A percentile compares a stretch with the other conserved stretches of the same genome.
phyloP scores from a whole-genome alignment of 148 eudicot genomes.

The Rhododendron williamsianum region DNA sequence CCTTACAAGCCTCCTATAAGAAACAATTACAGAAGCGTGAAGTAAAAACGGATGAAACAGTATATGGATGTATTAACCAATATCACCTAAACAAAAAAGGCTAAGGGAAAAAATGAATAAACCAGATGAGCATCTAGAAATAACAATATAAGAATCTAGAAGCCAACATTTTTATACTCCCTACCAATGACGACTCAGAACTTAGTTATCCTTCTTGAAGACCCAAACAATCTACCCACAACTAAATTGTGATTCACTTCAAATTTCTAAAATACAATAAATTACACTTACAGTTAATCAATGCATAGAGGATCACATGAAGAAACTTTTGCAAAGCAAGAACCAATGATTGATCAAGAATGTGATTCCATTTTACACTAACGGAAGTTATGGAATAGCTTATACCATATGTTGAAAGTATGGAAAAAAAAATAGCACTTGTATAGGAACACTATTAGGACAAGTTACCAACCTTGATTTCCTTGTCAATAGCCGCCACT shows the following conservation, averaged over 20 bases:
- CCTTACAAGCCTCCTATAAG: constrained; percentile 42
- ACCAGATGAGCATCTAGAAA: not conserved
- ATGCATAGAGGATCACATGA: not conserved
- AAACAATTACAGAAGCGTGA: constrained; percentile 8
- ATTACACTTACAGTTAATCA: not conserved
- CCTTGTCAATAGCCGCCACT: constrained; percentile 28
- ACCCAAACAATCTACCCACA: not conserved
- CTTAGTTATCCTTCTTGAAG: not conserved
- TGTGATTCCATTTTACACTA: too few species aligned
- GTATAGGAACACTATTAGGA: not conserved
- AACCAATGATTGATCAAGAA: not conserved
- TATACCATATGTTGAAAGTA: not conserved
- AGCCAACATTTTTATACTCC: too few species aligned
- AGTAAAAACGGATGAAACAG: not conserved
- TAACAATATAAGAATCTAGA: too few species aligned
- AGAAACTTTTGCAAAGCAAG: not conserved
- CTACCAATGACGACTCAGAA: not conserved
- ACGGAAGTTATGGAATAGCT: not conserved
- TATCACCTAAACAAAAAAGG: not conserved
- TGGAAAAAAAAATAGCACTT: not conserved
- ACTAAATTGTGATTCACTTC: not conserved
- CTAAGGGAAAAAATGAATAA: not conserved
- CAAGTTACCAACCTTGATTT: constrained; percentile 49
- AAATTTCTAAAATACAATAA: not conserved
- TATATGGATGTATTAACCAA: not conserved